Conservation (phyloP, 1,139 yeast species). For the Zygoascus sp. region DNA sequence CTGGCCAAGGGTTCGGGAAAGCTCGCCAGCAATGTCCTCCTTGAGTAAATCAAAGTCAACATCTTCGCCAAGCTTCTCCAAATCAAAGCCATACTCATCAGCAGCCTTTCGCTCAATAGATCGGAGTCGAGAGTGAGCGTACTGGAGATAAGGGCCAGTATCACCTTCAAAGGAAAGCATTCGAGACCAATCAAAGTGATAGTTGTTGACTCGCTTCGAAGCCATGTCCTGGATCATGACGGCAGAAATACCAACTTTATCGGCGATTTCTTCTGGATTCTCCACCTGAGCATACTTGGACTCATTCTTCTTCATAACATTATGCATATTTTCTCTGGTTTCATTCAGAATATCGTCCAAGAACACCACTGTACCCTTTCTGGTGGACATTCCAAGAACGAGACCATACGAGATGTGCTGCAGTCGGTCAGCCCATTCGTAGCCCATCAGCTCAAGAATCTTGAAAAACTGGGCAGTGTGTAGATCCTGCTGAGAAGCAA, state of each 20-base stretch:
- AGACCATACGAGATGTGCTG: conserved; percentile 92
- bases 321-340: conserved; percentile 93
- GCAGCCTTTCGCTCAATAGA: conserved; percentile 86
- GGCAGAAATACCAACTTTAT: conserved; percentile 92
- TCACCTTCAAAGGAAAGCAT: conserved; percentile 99
- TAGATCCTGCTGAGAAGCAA: conserved; percentile 94
- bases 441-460: conserved; percentile 87
- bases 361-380: conserved; percentile 98
- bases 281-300: conserved; percentile 89
- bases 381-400: conserved; percentile 98
- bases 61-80: conserved; percentile 41
- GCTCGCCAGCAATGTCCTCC: conserved; percentile 69
- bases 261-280: conserved; percentile 94
- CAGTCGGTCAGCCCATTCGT: conserved; percentile 77
- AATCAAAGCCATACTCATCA: conserved; percentile 15
- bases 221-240: conserved; percentile 99
- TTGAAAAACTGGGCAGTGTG: conserved; percentile 94
- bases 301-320: conserved; percentile 92
- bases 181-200: conserved; percentile 96
- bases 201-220: conserved; percentile 93
- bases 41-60: conserved; percentile 72
- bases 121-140: conserved; percentile 95
- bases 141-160: conserved; percentile 98
- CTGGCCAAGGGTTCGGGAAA: conserved; percentile 77
- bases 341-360: conserved; percentile 91